phyloP scores from a whole-genome alignment of 192 early-diverging fungal species.

The Haplosporangium gracile region DNA sequence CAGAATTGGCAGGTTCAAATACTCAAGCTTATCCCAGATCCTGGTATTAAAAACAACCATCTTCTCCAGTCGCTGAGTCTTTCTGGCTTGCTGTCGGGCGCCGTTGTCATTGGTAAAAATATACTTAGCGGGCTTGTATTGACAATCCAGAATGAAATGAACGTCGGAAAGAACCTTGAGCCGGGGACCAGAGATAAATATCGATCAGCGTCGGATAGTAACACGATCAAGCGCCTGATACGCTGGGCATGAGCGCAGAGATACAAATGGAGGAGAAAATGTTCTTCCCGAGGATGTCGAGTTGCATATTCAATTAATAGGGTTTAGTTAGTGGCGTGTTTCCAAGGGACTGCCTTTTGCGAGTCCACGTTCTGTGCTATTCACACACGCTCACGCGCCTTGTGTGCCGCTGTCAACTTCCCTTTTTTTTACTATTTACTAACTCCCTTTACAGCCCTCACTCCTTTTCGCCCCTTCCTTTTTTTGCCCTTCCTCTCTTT shows the following conservation, averaged over 20 bases:
- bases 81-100: not conserved
- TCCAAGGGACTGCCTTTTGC: not conserved
- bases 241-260: no score
- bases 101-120: not conserved
- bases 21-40: not conserved
- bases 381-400: not conserved
- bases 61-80: not conserved
- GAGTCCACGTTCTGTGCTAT: not conserved
- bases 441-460: not conserved
- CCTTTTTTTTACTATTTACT: not conserved
- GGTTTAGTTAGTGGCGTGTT: not conserved
- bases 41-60: slow-evolving; percentile 11
- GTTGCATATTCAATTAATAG: not conserved
- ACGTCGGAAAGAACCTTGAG: slow-evolving; percentile 12
- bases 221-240: no score
- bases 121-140: not conserved
- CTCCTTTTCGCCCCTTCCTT: not conserved
- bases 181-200: slow-evolving; percentile 1
- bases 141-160: slow-evolving; percentile 10
- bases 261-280: no score
- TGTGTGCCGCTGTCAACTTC: no score
- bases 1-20: not conserved
- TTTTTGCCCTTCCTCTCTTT: not conserved
- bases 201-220: no score
- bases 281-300: not conserved